Evolutionary conservation across 441 rosid genomes (phyloP), one percentile per base, ranked within the genome.

Genomic region (Mallotus repandus): DNA sequence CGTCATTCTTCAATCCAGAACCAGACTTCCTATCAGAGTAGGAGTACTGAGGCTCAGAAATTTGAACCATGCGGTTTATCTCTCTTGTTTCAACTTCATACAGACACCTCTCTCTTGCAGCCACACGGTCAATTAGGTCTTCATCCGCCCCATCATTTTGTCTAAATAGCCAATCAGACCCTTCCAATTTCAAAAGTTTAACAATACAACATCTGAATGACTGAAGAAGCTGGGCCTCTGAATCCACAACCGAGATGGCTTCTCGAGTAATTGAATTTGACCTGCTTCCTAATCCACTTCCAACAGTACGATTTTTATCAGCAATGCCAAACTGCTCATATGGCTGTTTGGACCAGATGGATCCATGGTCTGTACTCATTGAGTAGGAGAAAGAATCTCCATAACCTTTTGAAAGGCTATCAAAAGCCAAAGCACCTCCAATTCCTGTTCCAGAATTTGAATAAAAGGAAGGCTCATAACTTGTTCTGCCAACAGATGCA

Each of bases 341-440:
- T 52, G 98, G 99, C 79, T 96, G 98, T 81, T 87, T 87, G 25
- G 96, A 92, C 99, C 99, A 96, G 58, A 94, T 89, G 8, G 99
- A 96, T 73, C 92, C 88, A 18, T 86, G 75, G 68, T 81, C 84
- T 3, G 91, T 46, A 71, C 78, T 81, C 63, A 81, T 73, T 58
- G 81, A 79, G 63, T 70, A 16, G 5, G 86, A 63, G 74, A 84
- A 82, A 22, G 84, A 64, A 80, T 81, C 91, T 74, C 85, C 82
- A 78, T 86, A 89, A 38, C 82, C 82, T 78, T 80, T 88, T 13
- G 89, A 81, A 41, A 79, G 68, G 56, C 81, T 85, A 68, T 87
- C 87, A 77, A 78, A 89, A 75, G 70, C 78, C 70, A 85, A 78
- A 15, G 88, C 77, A 76, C 84, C 81, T 75, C 86, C 86, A 13